Evolutionary conservation across 345 rosid genomes (phyloP).

Genomic region (Melaleuca quinquenervia): DNA sequence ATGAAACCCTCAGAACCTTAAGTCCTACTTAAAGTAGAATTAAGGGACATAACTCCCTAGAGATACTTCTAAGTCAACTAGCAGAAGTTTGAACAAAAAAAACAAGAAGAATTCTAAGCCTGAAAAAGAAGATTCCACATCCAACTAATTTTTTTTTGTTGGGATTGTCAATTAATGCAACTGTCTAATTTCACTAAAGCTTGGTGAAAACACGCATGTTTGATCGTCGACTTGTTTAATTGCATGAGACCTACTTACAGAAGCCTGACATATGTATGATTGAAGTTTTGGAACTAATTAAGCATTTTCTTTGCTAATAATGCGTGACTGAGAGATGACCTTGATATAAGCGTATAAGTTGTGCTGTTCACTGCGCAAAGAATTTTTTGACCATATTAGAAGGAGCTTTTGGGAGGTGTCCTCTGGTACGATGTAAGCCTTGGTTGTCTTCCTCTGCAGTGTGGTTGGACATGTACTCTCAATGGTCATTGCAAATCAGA

Average conservation of each 20-base stretch:
- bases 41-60: not conserved
- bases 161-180: not conserved
- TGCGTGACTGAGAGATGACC: not conserved
- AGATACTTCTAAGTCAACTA: not conserved
- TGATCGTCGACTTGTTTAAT: not conserved
- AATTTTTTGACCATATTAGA: not conserved
- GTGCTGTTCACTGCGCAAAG: not conserved
- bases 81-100: not conserved
- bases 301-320: not conserved
- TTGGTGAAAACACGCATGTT: not conserved
- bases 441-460: not conserved
- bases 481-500: not conserved
- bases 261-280: not conserved
- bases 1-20: not conserved
- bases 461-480: not conserved
- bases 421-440: not conserved
- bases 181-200: not conserved
- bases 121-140: not conserved
- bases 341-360: not conserved
- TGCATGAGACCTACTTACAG: not conserved
- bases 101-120: not conserved
- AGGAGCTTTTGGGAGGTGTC: not conserved
- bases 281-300: not conserved
- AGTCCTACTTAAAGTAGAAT: not conserved
- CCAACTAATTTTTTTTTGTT: not conserved